Base-by-base conservation (phyloP, 202 grass and related monocot genomes). In the Brachypodium distachyon region DNA sequence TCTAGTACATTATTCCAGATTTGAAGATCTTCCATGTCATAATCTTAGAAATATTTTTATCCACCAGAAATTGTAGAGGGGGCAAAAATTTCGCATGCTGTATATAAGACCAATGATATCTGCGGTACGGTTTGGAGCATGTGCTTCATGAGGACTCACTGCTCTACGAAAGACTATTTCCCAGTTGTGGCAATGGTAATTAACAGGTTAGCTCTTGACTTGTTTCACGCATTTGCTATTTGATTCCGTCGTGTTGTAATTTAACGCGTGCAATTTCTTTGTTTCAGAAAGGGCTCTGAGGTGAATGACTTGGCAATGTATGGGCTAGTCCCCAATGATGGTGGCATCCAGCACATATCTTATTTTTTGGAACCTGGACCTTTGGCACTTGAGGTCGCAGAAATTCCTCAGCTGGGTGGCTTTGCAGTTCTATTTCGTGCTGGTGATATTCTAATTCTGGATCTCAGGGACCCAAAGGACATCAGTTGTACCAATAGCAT, bases 1-100 rank as follows among this genome's bases (percentile, higher is more conserved):
- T 92, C 81, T 82, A 96, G 70, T 83, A 84, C 77, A 94, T 84
- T 86, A 88, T 98, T 90, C 87, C 87, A 93, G 90, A 93, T 81
- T 88, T 91, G 76, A 93, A 88, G 87, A 89, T 93, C 80, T 91
- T 90, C 87, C 83, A 85, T 91, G 79, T 88, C 85, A 85, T 93
- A 87, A 97, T 89, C 93, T 91, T 84, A 95, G 91, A 92, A 95
- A 94, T 94, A 92, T 77, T 89, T 85, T 81, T 98, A 98, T 94
- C 89, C 95, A 80, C 64, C 89, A 88, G 91, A 98, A 93, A 87
- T 72, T 81, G 82, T 90, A 77, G 84, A 85, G 77, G 84, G 85
- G 32, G 77, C 70, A 72, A 85, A 72, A 76, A 80, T 54, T 60
- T 39, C 59, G 52, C 87, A 51, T 40, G 75, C 71, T 78, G 71